Evolutionary conservation across 2,329 filamentous ascomycete genomes (phyloP), one percentile per base, ranked within the genome.

Genomic region (Colletotrichum higginsianum): DNA sequence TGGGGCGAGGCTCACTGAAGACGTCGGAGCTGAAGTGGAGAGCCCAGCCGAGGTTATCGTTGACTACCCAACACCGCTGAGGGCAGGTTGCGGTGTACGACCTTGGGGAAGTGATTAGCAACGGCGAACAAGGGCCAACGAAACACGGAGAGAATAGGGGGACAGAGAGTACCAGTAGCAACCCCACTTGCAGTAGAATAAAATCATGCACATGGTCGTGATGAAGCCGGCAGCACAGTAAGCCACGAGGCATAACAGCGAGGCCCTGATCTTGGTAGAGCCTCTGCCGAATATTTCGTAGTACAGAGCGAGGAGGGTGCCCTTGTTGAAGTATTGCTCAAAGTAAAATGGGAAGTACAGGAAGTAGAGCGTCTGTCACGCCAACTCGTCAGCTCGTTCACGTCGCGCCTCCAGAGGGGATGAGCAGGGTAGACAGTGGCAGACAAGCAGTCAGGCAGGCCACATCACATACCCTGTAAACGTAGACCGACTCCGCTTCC

Each of bases 321-420:
- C 53, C n/a, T 56, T 56, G 35, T 56, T 56, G 53, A 21, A 56
- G n/a, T 56, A 56, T 38, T 56, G 53, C n/a, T 56, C 1, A 2
- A 40, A 15, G n/a, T 56, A 56, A 13, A 56, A 56, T 15, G 53
- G 53, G n/a, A 56, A 40, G 8, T 40, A 56, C 6, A 40, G 2
- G n/a, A 56, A 9, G n/a, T 56, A 56, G 18, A 40, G 12, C 12
- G 13, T 23, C 53, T 56, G 35, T 8, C 12, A 21, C n/a, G 1
- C 16, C 8, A n/a, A 5, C 23, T 1, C 2, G 52, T 38, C 30
- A 55, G 52, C 16, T 38, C 30, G 3, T 11, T 12, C 1, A 8
- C 9, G 11, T 38, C n/a, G 9, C 2, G 9, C n/a, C n/a, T 16
- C 16, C 52, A 21, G 18, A 12, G 13, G 11, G 16, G 11, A 11